Evolutionary conservation across 1,284 basidiomycete genomes (phyloP), one percentile per base, ranked within the genome.

Genomic region (Cutaneotrichosporon cyanovorans): DNA sequence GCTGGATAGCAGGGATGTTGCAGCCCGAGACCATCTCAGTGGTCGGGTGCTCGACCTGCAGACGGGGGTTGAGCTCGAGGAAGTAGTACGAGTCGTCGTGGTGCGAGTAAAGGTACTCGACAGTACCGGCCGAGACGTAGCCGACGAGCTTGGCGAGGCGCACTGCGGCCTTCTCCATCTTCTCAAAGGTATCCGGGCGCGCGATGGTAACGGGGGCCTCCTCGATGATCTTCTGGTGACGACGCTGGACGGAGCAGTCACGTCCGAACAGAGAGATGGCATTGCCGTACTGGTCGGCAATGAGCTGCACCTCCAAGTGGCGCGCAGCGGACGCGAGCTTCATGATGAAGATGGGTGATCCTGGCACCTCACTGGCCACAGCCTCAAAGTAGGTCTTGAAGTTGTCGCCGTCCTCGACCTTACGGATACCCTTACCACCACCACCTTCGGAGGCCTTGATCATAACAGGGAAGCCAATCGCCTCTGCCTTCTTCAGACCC

Each of bases 201-300:
- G 95, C 95, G 57, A 98, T 97, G 18, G 93, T 97, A 42, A 99
- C 93, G 21, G 95, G 95, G 9, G 95, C 95, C 73, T 99, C 95
- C 74, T 99, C 95, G 52, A 99, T 99, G 61, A 99, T 99, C 78
- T 99, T 99, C 73, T 99, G 95, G 74, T 99, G 95, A 57, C 95
- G 87, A 62, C 95, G 87, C 74, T 99, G 95, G 40, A 99, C 95
- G 47, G 95, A 98, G 72, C 95, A 99, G 72, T 98, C 95, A 70
- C 95, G 92, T 62, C 95, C 95, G 65, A 98, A 99, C 46, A 99
- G 79, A 45, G 92, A 97, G 65, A 99, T 98, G 31, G 95, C 95
- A 71, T 96, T 96, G 51, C 95, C 95, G 71, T 98, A 99, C 73
- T 98, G 95, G 75, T 99, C 95, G 42, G 95, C 95, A 37, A 99